A percentile compares a stretch with the other conserved stretches of the same genome.
Evolutionary conservation across 1,139 yeast species (phyloP).

Genomic region (Nakaseomyces nivariensis): DNA sequence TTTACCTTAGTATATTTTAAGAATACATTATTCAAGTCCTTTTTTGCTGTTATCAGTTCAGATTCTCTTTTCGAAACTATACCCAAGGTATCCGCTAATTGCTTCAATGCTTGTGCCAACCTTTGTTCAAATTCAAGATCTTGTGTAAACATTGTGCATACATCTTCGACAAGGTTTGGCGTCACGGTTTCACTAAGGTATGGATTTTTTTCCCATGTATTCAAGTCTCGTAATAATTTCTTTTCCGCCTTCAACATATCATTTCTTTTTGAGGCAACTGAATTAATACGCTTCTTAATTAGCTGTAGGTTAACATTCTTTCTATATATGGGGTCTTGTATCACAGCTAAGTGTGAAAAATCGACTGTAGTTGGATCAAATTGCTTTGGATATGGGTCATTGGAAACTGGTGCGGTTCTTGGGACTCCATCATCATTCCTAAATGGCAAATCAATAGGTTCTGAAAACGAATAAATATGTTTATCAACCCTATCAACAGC

Average conservation of each 20-base stretch:
- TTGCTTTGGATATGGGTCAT: conserved; percentile 8
- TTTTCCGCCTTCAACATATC: conserved; percentile 15
- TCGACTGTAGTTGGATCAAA: conserved; percentile 5
- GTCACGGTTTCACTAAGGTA: conserved; percentile 16
- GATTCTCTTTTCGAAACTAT: conserved; percentile 20
- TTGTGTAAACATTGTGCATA: conserved; percentile 18
- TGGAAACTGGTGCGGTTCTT: conserved; percentile 5
- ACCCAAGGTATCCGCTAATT: conserved; percentile 15
- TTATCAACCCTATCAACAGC: neutral
- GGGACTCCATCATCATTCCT: neutral
- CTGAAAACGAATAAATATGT: neutral
- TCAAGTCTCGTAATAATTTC: conserved; percentile 18
- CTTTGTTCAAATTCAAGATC: conserved; percentile 19
- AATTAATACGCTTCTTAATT: conserved; percentile 16
- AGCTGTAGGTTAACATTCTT: conserved; percentile 11
- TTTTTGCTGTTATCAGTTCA: conserved; percentile 18
- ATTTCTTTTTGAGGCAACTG: conserved; percentile 18
- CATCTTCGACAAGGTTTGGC: conserved; percentile 14
- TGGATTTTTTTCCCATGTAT: conserved; percentile 19
- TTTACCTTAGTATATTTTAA: conserved; percentile 15
- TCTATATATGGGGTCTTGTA: conserved; percentile 1
- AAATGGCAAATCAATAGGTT: neutral
- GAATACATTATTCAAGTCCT: conserved; percentile 13
- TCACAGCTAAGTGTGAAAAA: neutral
- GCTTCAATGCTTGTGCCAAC: conserved; percentile 13